Conservation (phyloP, 306 rosid species). For the Vigna mungo region DNA sequence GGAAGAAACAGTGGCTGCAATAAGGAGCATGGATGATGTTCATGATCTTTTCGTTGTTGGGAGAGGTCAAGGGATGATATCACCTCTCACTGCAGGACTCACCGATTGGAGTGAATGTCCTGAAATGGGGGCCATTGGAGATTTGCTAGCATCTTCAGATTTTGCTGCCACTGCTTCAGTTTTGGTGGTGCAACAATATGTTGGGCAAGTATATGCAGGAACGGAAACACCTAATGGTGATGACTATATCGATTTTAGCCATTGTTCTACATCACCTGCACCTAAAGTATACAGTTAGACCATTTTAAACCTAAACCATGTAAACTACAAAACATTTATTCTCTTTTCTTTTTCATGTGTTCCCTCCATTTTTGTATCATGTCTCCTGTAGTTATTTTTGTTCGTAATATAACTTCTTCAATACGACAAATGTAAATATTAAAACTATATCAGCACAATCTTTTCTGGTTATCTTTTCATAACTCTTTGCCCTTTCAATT, state of each 20-base stretch:
- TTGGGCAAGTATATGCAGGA: slow-evolving; percentile 49
- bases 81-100: slow-evolving; percentile 86
- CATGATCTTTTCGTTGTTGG: slow-evolving; percentile 89
- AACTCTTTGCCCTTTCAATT: neutral
- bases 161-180: slow-evolving; percentile 86
- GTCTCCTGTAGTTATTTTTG: neutral
- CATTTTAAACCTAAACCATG: neutral
- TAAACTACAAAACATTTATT: neutral
- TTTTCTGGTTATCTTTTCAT: neutral
- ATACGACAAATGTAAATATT: slow-evolving; percentile 41
- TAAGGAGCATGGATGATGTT: slow-evolving; percentile 66
- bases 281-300: slow-evolving; percentile 6
- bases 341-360: neutral
- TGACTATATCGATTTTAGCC: slow-evolving; percentile 7
- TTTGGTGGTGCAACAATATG: slow-evolving; percentile 78
- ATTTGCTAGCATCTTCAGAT: slow-evolving; percentile 84
- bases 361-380: slow-evolving; percentile 5
- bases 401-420: neutral
- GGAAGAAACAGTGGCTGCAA: slow-evolving; percentile 81
- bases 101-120: slow-evolving; percentile 99
- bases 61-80: slow-evolving; percentile 77
- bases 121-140: slow-evolving; percentile 91
- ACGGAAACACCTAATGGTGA: slow-evolving; percentile 38
- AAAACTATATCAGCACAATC: neutral
- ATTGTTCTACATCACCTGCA: slow-evolving; percentile 22